Base-by-base conservation (phyloP, 2,329 filamentous ascomycete species). In the Nemania serpens region DNA sequence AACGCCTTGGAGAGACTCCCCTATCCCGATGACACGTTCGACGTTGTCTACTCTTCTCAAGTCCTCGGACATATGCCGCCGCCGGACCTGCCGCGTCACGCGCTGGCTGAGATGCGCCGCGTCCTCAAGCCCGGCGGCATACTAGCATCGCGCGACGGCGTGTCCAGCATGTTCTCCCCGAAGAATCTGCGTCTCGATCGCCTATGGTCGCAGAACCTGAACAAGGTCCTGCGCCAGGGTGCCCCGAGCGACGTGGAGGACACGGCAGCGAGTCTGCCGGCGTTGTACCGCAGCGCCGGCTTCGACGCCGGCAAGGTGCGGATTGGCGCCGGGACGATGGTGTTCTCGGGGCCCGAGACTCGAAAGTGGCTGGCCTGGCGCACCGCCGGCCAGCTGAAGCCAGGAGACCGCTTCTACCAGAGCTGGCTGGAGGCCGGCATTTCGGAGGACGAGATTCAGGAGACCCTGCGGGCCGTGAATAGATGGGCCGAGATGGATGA, bases 31-130 rank as follows among this genome's bases (percentile, higher is more conserved):
- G 62, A 61, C 33, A 67, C 66, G 12, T 81, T 82, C 56, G 78
- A 82, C 62, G 65, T 81, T 3, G 74, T 79, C 18, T 80, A 75
- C 64, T 72, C 71, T 25, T 75, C 75, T n/a, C 78, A 81, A 64
- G 70, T 81, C 1, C 72, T 82, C 13, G 74, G 73, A 5, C 78
- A 82, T 56, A 64, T 82, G 13, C 69, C 74, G 9, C 66, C 70
- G 6, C 75, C 73, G 0, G 66, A 72, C 1, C 61, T 67, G 13
- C 52, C 68, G 63, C 5, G 57, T 55, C 67, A 43, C 2, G 76
- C 78, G 1, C 60, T 80, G 39, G 55, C 59, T 7, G 79, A 81
- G 68, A 78, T 81, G 73, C 64, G 76, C 2, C 73, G 80, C 0
- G 76, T 82, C 5, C 72, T 79, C 2, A 78, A 75, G 61, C 73